Evolutionary conservation across 2,329 filamentous ascomycete genomes (phyloP), one percentile per base, ranked within the genome.

Genomic region (Verticillium tricorpus): DNA sequence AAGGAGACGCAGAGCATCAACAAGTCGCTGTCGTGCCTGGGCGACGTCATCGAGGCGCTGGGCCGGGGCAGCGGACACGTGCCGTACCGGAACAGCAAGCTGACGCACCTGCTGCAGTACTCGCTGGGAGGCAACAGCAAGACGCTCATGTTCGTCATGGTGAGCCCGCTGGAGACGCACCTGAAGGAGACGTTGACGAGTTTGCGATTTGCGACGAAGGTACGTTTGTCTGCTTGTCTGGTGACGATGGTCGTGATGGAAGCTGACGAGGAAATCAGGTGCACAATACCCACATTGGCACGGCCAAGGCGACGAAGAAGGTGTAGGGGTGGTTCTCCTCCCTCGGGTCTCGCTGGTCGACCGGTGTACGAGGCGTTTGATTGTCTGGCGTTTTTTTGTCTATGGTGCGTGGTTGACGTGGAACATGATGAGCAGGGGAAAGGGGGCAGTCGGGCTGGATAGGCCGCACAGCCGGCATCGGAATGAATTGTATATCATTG

Each of bases 111-210:
- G 56, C 84, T 99, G 40, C 92, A 98, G 85, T 96, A 95, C 72
- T 97, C 92, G 3, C 81, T 99, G 8, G 94, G 95, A 4, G 95
- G 95, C 17, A 97, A 97, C 75, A 95, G 90, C 68, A 96, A 97
- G 78, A 99, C 95, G 0, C 88, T 99, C 69, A 99, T 99, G 95
- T 97, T 99, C 74, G 92, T 98, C 73, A 98, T 98, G 93, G 91
- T 97, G 61, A 95, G 90, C 68, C 95, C 95, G 37, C 80, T 98
- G 63, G 91, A 96, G 78, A 90, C 88, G 6, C 95, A 98, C 78
- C 80, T 97, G 66, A 90, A 89, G 70, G 95, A 99, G 81, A 97
- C 93, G 3, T 81, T 97, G 73, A 97, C 93, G 55, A 97, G 93
- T 81, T 82, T 99, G 75, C 90, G 95, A 71, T 99, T 99, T 76